Conservation (phyloP, 179 eudicot genomes). For the Gypsophila paniculata region DNA sequence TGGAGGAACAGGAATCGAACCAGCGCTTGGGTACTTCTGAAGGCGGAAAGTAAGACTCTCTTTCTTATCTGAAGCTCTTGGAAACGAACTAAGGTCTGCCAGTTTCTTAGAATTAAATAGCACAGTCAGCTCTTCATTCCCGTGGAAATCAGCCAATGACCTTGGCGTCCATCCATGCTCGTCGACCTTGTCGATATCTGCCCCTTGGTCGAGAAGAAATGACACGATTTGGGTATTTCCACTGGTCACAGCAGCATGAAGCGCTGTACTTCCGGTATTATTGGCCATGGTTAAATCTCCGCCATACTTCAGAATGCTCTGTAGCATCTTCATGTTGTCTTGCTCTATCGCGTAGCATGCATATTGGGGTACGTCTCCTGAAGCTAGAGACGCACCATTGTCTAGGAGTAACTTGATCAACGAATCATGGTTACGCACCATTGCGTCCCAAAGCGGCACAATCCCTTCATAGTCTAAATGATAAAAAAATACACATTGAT, state of each 20-base stretch:
- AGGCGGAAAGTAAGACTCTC: constrained; percentile 26
- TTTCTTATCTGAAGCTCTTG: constrained; percentile 2
- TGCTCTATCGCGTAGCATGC: constrained; percentile 53
- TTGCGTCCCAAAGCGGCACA: constrained; percentile 77
- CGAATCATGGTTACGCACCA: constrained; percentile 41
- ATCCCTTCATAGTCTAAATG: constrained; percentile 61
- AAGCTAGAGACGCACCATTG: constrained; percentile 52
- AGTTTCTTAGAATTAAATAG: constrained; percentile 34
- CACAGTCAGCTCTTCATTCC: constrained; percentile 48
- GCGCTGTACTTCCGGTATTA: constrained; percentile 48
- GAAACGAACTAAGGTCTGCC: constrained; percentile 14
- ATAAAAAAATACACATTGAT: background rate
- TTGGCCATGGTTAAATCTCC: constrained; percentile 48
- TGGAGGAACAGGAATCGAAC: constrained; percentile 25
- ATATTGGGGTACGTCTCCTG: constrained; percentile 51
- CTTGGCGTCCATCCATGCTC: constrained; percentile 60
- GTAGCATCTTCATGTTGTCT: constrained; percentile 42
- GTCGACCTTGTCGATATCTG: constrained; percentile 47
- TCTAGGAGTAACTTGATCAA: constrained; percentile 45
- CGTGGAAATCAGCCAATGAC: constrained; percentile 53
- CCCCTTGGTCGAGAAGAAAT: constrained; percentile 54
- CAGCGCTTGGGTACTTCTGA: constrained; percentile 41
- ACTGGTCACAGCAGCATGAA: constrained; percentile 49
- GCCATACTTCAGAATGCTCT: constrained; percentile 40
- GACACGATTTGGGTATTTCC: constrained; percentile 43